A percentile compares a stretch with the other conserved stretches of the same genome.
Conservation (phyloP, 805 yeast species). For the Hanseniaspora jakobsenii region DNA sequence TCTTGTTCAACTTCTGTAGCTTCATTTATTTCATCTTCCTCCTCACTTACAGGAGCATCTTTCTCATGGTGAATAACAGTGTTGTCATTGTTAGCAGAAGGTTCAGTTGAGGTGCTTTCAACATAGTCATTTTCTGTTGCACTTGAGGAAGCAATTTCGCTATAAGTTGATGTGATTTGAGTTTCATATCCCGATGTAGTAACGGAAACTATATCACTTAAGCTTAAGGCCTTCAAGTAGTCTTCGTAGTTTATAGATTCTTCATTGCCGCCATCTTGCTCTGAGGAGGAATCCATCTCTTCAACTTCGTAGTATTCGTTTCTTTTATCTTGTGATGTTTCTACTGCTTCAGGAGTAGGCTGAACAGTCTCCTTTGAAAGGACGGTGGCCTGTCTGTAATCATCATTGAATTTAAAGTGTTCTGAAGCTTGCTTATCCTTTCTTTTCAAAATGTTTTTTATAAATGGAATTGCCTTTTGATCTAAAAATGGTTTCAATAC, state of each 20-base stretch:
- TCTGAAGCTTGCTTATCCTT: neutral
- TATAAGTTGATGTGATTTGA: no score
- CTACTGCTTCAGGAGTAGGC: no score
- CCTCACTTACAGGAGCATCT: no score
- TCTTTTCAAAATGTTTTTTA: slow-evolving; percentile 2
- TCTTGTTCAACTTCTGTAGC: no score
- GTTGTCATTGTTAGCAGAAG: no score
- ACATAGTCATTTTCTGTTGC: no score
- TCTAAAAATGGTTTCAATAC: slow-evolving; percentile 2
- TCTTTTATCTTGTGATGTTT: neutral
- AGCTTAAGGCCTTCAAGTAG: slow-evolving; percentile 5
- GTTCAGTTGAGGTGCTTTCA: no score
- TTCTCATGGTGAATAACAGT: no score
- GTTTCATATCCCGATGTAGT: slow-evolving; percentile 12
- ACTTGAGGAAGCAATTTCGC: no score
- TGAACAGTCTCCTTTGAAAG: neutral
- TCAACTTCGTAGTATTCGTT: neutral
- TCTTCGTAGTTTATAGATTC: slow-evolving; percentile 6
- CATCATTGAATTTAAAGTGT: slow-evolving; percentile 13
- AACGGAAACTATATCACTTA: slow-evolving; percentile 10
- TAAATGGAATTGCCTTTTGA: slow-evolving; percentile 7
- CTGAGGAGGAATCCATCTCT: neutral
- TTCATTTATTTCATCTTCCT: no score
- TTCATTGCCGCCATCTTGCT: no score
- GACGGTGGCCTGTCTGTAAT: slow-evolving; percentile 1